These are phyloP conservation scores for Cudoniella acicularis DNA, from an alignment of 495 filamentous ascomycete species.

Conservation along the genomic window DNA sequence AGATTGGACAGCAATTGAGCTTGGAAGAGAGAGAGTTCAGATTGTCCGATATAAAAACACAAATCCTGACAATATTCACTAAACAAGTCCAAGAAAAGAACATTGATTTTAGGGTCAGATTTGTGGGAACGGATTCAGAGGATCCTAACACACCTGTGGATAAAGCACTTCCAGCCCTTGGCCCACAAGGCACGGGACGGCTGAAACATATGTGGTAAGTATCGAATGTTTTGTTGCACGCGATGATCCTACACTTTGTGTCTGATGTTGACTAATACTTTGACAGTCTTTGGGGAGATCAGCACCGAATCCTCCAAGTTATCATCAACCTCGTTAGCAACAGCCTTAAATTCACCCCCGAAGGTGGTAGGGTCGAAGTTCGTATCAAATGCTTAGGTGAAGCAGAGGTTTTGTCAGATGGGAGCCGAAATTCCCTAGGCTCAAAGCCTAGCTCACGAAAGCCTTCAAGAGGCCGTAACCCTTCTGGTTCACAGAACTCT, in stretches of 20 bases:
- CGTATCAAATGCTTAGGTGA: slow-evolving; percentile 69
- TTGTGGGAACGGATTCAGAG: slow-evolving; percentile 47
- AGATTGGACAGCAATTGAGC: slow-evolving; percentile 73
- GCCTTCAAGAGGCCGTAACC: slow-evolving; percentile 30
- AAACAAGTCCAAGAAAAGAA: slow-evolving; percentile 78
- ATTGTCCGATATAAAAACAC: slow-evolving; percentile 71
- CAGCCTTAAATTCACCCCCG: slow-evolving; percentile 86
- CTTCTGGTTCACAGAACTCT: slow-evolving; percentile 46
- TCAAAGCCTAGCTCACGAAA: slow-evolving; percentile 43
- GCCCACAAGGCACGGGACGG: slow-evolving; percentile 57
- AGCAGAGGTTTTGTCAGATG: slow-evolving; percentile 33
- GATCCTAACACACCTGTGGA: slow-evolving; percentile 5
- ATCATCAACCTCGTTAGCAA: slow-evolving; percentile 93
- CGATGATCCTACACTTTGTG: slow-evolving; percentile 43
- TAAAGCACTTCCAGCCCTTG: slow-evolving; percentile 38
- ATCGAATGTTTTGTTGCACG: neutral
- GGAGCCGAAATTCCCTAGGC: slow-evolving; percentile 46
- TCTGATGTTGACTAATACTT: neutral
- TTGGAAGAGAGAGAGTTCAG: slow-evolving; percentile 85
- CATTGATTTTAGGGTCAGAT: slow-evolving; percentile 69
- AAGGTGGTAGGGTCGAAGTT: slow-evolving; percentile 58
- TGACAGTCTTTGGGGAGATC: slow-evolving; percentile 74
- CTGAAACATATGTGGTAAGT: slow-evolving; percentile 57
- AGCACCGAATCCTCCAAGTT: slow-evolving; percentile 82
- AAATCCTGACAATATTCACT: slow-evolving; percentile 80